Evolutionary conservation across 192 early-diverging fungal genomes (phyloP), one percentile per base, ranked within the genome.

Genomic region (Borealophlyctis nickersoniae): DNA sequence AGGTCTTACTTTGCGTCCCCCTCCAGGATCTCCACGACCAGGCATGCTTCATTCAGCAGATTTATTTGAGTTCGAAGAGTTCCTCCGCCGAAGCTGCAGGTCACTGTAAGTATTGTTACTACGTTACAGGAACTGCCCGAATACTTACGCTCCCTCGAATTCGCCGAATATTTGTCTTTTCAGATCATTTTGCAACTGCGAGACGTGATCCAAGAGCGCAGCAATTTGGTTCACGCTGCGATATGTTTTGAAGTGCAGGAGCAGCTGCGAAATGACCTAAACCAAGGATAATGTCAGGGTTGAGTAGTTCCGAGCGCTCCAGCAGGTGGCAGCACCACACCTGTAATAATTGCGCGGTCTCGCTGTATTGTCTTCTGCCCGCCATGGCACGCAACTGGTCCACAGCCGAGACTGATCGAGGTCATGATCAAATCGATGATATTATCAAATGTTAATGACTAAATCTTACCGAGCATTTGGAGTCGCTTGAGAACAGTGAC

Each of bases 401-500:
- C 3, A 89, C 78, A 1, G 91, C 90, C 7, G 84, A 84, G 9
- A 87, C 88, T 86, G 58, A 52, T 35, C 11, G 33, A 45, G 19
- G 19, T 45, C 9, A 13, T n/a, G 45, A n/a, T 48, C 45, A 11
- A 48, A 48, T n/a, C 45, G 45, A 48, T 13, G 53, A 24, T 13
- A 48, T 3, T 58, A 22, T n/a, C 56, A 19, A 11, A 31, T n/a
- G 23, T 22, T 0, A 19, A 5, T 28, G 30, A n/a, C n/a, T n/a
- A n/a, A 14, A 29, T 49, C 73, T 27, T 79, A 86, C 88, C 87
- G 29, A 96, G 73, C 90, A 96, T 92, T 67, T 96, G 92, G 9
- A 96, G 74, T 63, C 93, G 79, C 58, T 88, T 88, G 52, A 96
- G 76, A 2, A 89, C 84, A 0, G 88, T 89, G 13, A 93, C 90